Conservation (phyloP, 2,329 filamentous ascomycete genomes). For the Alternaria sp. region DNA sequence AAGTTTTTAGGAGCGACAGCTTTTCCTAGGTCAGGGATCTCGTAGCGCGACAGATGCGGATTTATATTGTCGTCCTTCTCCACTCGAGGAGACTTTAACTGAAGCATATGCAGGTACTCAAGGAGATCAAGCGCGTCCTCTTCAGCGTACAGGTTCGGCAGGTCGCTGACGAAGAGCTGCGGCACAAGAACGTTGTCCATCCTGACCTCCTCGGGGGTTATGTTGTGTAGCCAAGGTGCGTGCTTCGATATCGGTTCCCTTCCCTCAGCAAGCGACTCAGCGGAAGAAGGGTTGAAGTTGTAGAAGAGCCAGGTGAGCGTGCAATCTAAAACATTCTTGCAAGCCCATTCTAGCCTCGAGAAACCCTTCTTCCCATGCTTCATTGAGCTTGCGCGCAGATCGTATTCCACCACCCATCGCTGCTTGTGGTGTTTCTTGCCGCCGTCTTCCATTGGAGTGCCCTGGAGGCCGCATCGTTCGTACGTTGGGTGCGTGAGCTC, state of each 20-base stretch:
- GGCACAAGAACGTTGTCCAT: slow-evolving; percentile 44
- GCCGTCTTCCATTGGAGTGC: slow-evolving; percentile 68
- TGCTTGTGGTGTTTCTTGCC: slow-evolving; percentile 71
- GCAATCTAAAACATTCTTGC: slow-evolving; percentile 75
- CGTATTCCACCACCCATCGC: slow-evolving; percentile 80
- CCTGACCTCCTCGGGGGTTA: slow-evolving; percentile 34
- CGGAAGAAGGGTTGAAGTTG: slow-evolving; percentile 58
- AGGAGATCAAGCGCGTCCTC: slow-evolving; percentile 72
- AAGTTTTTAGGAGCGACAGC: slow-evolving; percentile 34
- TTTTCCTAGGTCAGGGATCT: slow-evolving; percentile 59
- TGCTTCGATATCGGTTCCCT: slow-evolving; percentile 41
- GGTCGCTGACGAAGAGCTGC: slow-evolving; percentile 29
- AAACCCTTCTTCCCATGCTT: slow-evolving; percentile 84
- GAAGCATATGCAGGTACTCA: slow-evolving; percentile 77
- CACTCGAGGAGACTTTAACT: slow-evolving; percentile 71
- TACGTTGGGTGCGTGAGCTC: slow-evolving; percentile 83
- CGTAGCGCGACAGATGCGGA: slow-evolving; percentile 73
- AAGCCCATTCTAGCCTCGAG: slow-evolving; percentile 78
- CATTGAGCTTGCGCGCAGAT: slow-evolving; percentile 79
- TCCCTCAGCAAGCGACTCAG: slow-evolving; percentile 36
- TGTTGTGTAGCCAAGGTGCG: slow-evolving; percentile 42
- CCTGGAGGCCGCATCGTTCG: slow-evolving; percentile 81
- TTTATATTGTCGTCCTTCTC: slow-evolving; percentile 67
- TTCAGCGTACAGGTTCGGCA: slow-evolving; percentile 59
- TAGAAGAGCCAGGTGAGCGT: slow-evolving; percentile 81